phyloP scores from a whole-genome alignment of 1,284 basidiomycete genomes.

The Wallemia hederae region DNA sequence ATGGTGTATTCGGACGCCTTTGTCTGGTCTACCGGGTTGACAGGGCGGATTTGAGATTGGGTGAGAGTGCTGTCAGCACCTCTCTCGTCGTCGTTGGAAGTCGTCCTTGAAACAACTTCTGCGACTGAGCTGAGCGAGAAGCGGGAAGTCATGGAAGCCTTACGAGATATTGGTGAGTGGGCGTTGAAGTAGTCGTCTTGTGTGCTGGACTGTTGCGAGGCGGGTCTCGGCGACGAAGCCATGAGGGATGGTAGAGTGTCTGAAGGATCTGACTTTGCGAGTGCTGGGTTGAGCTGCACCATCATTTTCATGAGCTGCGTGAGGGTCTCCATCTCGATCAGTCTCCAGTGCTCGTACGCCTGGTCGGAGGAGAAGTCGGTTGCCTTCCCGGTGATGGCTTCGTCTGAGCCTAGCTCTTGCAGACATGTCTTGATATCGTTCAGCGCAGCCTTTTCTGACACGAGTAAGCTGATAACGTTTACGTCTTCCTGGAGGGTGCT shows the following conservation, averaged over 20 bases:
- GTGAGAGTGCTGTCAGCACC: conserved; percentile 23
- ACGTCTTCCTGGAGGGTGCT: conserved; percentile 42
- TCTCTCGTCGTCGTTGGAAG: conserved; percentile 17
- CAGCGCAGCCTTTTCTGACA: conserved; percentile 58
- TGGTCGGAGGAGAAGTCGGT: conserved; percentile 58
- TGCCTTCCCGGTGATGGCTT: conserved; percentile 50
- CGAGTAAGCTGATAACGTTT: conserved; percentile 33
- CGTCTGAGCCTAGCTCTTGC: conserved; percentile 55
- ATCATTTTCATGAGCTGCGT: conserved; percentile 68
- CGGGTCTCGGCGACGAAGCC: not conserved
- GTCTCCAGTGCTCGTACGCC: conserved; percentile 58
- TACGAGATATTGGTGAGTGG: conserved; percentile 20
- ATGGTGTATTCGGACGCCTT: conserved; percentile 3
- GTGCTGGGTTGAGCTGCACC: conserved; percentile 58
- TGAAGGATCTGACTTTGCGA: conserved; percentile 42
- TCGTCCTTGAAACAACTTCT: conserved; percentile 12
- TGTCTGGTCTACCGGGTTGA: no score
- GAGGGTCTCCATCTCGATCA: conserved; percentile 50
- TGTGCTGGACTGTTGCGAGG: conserved; percentile 1
- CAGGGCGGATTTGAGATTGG: conserved; percentile 39
- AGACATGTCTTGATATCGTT: conserved; percentile 57
- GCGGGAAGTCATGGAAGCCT: conserved; percentile 27
- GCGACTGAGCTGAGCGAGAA: conserved; percentile 5
- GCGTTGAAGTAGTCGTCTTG: conserved; percentile 8
- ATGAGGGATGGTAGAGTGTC: conserved; percentile 20